A percentile compares a stretch with the other conserved stretches of the same genome.
Conservation (phyloP, 176 grass and related monocot genomes). For the Bolboschoenus planiculmis region DNA sequence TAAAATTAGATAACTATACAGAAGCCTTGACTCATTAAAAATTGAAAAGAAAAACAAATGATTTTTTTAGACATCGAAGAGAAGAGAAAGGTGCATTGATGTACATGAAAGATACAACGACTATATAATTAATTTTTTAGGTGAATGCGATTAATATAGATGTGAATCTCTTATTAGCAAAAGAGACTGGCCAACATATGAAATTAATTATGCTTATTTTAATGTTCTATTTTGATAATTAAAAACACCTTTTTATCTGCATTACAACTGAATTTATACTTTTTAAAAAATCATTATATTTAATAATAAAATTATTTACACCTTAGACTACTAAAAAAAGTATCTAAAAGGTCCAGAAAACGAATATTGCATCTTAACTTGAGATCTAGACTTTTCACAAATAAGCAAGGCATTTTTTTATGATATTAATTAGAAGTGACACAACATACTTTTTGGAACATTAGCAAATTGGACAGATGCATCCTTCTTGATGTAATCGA, state of each 20-base stretch:
- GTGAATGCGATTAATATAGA: neutral
- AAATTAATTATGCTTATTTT: neutral
- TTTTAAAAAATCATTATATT: too few species aligned
- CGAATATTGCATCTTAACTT: neutral
- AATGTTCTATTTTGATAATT: neutral
- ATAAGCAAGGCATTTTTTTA: neutral
- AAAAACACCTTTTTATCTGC: too few species aligned
- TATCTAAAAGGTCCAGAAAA: neutral
- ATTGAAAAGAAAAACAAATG: too few species aligned
- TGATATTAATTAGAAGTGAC: neutral
- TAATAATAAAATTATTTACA: neutral
- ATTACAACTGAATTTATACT: too few species aligned
- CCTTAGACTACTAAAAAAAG: neutral
- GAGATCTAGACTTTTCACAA: neutral
- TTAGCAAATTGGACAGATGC: neutral
- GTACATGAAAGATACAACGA: neutral
- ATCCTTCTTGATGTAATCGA: neutral
- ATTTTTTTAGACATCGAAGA: neutral
- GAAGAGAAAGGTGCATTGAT: neutral
- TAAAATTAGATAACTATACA: too few species aligned
- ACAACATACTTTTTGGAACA: neutral
- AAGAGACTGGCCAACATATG: neutral
- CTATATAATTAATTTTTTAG: neutral
- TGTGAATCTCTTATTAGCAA: neutral
- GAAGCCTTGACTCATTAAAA: too few species aligned